Base-by-base conservation (phyloP, 495 filamentous ascomycete genomes). In the Hamigera avellanea region DNA sequence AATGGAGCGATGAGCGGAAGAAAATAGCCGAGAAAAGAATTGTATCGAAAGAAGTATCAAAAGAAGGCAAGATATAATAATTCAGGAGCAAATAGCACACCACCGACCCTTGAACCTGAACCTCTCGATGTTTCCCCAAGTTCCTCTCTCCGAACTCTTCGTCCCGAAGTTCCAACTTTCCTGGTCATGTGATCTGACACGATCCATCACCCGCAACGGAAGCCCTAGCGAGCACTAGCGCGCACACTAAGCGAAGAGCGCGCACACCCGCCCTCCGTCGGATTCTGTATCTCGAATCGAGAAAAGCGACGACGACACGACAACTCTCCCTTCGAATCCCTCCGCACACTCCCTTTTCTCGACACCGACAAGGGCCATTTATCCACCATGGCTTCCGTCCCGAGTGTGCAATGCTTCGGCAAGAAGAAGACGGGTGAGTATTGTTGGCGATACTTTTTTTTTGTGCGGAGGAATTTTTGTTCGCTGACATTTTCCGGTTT, bases 331-430 rank as follows among this genome's bases (percentile, higher is more conserved):
- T 36, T 38, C 33, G 41, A 42, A 31, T 18, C 39, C 26, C 23
- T 48, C 57, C 52, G 55, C 63, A 64, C 60, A 58, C 64, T 61
- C 60, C 52, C 52, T 48, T 44, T 39, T 55, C 51, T 39, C 61
- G 56, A 62, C 61, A 59, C 53, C 56, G 56, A 60, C 56, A 57
- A 62, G 53, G 54, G 62, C 58, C 17, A 15, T 52, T 44, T 45
- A 52, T 45, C 48, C 61, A 81, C 50, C 68, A 91, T 87, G 82
- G 74, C 81, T 61, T 72, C 83, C 52, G 66, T 72, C 42, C 84
- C 85, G 70, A 83, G 78, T 68, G 84, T 91, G 49, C 83, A 89
- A 76, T 91, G 83, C 79, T 89, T 89, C 79, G 84, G 84, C 75
- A 88, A 86, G 72, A 85, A 86, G 75, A 84, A 84, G 76, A 84